Conservation (phyloP, 2,329 filamentous ascomycete genomes). For the Talaromyces sp. region DNA sequence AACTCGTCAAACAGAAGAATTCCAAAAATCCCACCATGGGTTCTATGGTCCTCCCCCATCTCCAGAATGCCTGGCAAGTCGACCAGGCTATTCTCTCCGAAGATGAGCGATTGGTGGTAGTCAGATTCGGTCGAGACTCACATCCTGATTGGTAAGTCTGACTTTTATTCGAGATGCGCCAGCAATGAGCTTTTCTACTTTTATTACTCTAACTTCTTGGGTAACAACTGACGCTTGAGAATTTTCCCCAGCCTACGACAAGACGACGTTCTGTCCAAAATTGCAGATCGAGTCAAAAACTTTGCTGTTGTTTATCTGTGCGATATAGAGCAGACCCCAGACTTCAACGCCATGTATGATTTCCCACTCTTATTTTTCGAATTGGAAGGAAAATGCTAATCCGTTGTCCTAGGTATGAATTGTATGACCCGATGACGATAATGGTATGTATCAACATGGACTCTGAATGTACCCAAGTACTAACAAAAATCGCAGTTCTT, state of each 20-base stretch:
- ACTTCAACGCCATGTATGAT: constrained; percentile 96
- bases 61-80: constrained; percentile 93
- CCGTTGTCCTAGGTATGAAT: constrained; percentile 11
- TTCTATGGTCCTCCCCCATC: constrained; percentile 86
- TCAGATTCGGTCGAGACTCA: constrained; percentile 84
- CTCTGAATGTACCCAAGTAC: not conserved
- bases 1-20: no score
- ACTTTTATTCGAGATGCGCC: no score
- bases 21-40: constrained; percentile 52
- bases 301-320: constrained; percentile 73
- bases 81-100: constrained; percentile 91
- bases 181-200: not conserved
- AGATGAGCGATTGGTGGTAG: constrained; percentile 75
- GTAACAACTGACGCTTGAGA: constrained; percentile 17
- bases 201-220: not conserved
- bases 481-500: constrained; percentile 59
- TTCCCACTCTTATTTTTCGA: not conserved
- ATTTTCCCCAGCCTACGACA: constrained; percentile 58
- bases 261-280: constrained; percentile 91
- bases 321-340: constrained; percentile 83
- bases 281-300: constrained; percentile 85
- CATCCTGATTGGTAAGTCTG: constrained; percentile 60
- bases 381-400: not conserved
- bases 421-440: constrained; percentile 73
- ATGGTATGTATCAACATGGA: constrained; percentile 45